Evolutionary conservation across 2,329 filamentous ascomycete genomes (phyloP), one percentile per base, ranked within the genome.

Genomic region (Sphaerostilbella broomeana): DNA sequence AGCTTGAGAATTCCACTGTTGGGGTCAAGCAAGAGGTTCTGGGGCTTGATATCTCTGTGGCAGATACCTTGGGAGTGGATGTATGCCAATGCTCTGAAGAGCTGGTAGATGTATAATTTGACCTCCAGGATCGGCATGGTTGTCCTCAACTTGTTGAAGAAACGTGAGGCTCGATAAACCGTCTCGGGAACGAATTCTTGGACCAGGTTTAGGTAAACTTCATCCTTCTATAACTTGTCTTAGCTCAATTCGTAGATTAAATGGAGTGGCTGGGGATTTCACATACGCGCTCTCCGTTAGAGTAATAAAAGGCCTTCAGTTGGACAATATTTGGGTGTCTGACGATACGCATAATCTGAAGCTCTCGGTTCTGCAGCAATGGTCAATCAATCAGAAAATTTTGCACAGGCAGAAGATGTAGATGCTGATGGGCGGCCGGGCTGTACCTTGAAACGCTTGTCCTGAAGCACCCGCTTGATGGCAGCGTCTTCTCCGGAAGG

Each of bases 81-180:
- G 69, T 98, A 98, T 58, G 92, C 92, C 53, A 98, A 76, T 24
- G 92, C 94, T 54, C 92, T 84, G 79, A 98, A 98, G 40, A 98
- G 84, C 72, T 98, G 92, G 70, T 98, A 98, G 62, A 90, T 98
- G 74, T 97, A 98, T 47, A 98, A 83, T 74, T 98, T 98, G 61
- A 97, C 88, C 67, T 98, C 92, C 54, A 98, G 79, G 55, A 90
- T 95, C 12, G 92, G 92, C 92, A 98, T 98, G 38, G 90, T 95
- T 6, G 89, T 94, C 80, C 97, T 98, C 83, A 97, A 84, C 73
- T 98, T 98, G 76, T 94, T 97, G 77, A 98, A 98, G 70, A 95
- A 97, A 57, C 92, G 83, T 48, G 92, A 97, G 29, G 92, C 92
- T 58, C 92, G 83, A 67, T 98, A 98, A 36, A 98, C 92, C 10